Conservation (phyloP, 73 alveolate species). For the Stentor coeruleus region DNA sequence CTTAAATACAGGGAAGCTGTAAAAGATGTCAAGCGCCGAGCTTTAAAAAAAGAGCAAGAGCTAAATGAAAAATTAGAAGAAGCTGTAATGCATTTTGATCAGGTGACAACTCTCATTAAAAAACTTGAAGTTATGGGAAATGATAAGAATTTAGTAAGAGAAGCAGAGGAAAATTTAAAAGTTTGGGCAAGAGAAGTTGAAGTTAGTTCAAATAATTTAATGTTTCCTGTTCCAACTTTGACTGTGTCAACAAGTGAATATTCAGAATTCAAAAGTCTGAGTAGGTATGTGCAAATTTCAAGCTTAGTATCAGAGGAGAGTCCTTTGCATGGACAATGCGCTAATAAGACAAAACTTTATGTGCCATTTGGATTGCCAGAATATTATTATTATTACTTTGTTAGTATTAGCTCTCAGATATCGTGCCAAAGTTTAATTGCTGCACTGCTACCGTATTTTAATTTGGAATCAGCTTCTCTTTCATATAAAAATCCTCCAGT, state of each 20-base stretch:
- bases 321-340: not conserved
- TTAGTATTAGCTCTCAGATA: not conserved
- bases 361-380: slow-evolving; percentile 1
- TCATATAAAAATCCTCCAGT: not conserved
- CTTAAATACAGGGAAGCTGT: not conserved
- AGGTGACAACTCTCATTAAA: not conserved
- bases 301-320: not conserved
- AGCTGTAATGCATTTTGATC: not conserved
- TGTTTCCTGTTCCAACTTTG: not conserved
- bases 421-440: not conserved
- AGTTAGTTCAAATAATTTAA: not conserved
- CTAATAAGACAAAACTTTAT: not conserved
- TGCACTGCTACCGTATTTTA: not conserved
- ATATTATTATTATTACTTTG: too few species aligned
- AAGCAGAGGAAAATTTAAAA: not conserved
- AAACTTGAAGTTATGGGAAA: not conserved
- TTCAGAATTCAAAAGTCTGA: not conserved
- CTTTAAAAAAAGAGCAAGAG: not conserved
- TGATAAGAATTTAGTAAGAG: not conserved
- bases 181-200: not conserved
- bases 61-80: not conserved
- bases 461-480: not conserved
- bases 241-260: not conserved
- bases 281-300: not conserved
- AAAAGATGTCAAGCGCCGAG: not conserved